Evolutionary conservation across 306 rosid species (phyloP), one percentile per base, ranked within the genome.

Genomic region (Delonix regia): DNA sequence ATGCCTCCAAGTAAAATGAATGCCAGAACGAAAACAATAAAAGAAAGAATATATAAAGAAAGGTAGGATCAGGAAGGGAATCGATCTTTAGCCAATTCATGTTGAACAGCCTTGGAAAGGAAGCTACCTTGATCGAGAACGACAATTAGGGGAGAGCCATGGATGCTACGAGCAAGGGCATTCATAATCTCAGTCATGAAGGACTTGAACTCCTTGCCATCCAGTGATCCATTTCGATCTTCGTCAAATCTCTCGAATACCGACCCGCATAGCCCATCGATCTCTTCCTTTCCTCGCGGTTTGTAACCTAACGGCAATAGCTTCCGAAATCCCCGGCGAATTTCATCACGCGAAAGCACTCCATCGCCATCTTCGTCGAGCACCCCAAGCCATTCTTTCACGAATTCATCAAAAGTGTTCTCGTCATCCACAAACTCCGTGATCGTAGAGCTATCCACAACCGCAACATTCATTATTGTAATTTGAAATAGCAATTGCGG

Each of bases 151-250:
- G 98, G 96, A 6, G 87, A 85, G 21, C 80, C 88, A 18, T 88
- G 90, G 2, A 93, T 89, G 9, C 94, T 87, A 7, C 83, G 77
- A 4, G 94, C 97, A 65, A 89, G 69, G 0, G 94, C 96, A 3
- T 87, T 69, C 89, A 93, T 74, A 24, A 89, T 85, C 73, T 93
- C 94, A 1, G 27, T 80, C 78, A 89, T 79, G 4, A 89, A 77
- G 0, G 73, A 78, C 64, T 73, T 82, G 68, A 89, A 91, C 80
- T 84, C 88, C 0, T 53, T 38, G 4, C 33, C 6, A 72, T 84
- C 89, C 4, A 91, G 81, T 4, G 28, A 27, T 11, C 88, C 97
- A 6, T 86, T 87, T 1, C 9, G 12, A 65, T 91, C 89, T 75
- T 81, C 79, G 65, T 86, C 93, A 16, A 87, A 87, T 60, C 86